Base-by-base conservation (phyloP, 129 eudicot genomes). In the Escallonia herrerae region DNA sequence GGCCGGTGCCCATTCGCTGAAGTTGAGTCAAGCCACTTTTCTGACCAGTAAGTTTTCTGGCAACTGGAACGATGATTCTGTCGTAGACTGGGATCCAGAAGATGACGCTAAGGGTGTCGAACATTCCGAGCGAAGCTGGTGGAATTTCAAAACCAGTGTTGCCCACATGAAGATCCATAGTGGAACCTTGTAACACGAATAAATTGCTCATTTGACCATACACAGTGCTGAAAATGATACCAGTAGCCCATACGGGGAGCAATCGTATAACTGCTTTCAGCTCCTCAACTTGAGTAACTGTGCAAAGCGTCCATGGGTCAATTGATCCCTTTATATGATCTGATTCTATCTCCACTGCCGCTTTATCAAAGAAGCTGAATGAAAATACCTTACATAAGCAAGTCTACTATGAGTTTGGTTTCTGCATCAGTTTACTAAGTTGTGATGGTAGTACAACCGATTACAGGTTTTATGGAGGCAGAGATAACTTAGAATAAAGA, bases 281-380 rank as follows among this genome's bases (percentile, higher is more conserved):
- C 67, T 89, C 96, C 74, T 89, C 96, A 6, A 85, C 90, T 65
- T 89, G 94, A 7, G 96, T 89, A 41, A 89, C 83, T 0, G 94
- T 89, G 82, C 90, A 89, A 50, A 89, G 83, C 43, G 72, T 63
- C 96, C 94, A 89, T 10, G 87, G 78, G 46, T 82, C 65, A 37
- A 67, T 55, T 7, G 73, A 56, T 40, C 72, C 83, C 38, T 69
- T 82, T 2, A 53, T 56, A 46, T 64, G 72, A 54, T 85, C 93
- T 1, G 85, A 75, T 51, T 57, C 74, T 22, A 78, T 61, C 72
- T 67, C 72, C 14, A 85, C 80, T 3, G 93, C 93, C 15, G 93
- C 96, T 73, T 82, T 89, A 84, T 89, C 96, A 39, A 85, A 68
- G 69, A 76, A 89, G 41, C 93, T 82, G 77, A 67, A 72, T 40